These are phyloP conservation scores for Leccinum subtestaceum DNA, from an alignment of 768 basidiomycete species.

Conservation along the genomic window DNA sequence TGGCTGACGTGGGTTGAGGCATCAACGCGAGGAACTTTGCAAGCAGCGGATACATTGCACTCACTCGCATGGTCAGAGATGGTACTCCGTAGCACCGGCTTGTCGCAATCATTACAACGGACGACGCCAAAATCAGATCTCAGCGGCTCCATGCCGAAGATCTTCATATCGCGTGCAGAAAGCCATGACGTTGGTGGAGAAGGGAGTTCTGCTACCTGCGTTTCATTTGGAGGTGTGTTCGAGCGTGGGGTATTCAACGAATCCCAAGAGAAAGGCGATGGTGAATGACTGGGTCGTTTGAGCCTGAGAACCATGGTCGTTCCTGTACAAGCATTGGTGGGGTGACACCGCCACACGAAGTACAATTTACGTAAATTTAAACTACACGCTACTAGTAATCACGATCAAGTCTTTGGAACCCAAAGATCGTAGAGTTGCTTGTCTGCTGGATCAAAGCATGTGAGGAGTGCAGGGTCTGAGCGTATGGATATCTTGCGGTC, in stretches of 20 bases:
- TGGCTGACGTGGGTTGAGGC: slow-evolving; percentile 39
- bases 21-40: slow-evolving; percentile 4
- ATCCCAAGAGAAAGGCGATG: slow-evolving; percentile 67
- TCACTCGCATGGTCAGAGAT: slow-evolving; percentile 74
- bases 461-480: slow-evolving; percentile 62
- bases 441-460: slow-evolving; percentile 75
- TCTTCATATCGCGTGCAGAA: slow-evolving; percentile 82
- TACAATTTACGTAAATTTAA: slow-evolving; percentile 20
- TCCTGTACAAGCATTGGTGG: background rate
- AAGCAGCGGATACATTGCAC: slow-evolving; percentile 17
- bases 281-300: slow-evolving; percentile 40
- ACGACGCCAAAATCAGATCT: slow-evolving; percentile 63
- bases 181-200: slow-evolving; percentile 86
- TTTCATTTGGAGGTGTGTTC: slow-evolving; percentile 32
- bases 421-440: slow-evolving; percentile 77
- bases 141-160: slow-evolving; percentile 78
- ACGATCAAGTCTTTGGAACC: slow-evolving; percentile 44
- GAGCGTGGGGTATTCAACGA: slow-evolving; percentile 32
- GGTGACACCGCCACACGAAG: background rate
- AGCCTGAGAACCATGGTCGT: slow-evolving; percentile 42
- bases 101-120: slow-evolving; percentile 78
- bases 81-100: slow-evolving; percentile 75
- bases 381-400: background rate
- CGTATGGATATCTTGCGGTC: slow-evolving; percentile 48
- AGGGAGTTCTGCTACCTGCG: slow-evolving; percentile 44